Evolutionary conservation across 768 basidiomycete species (phyloP), one percentile per base, ranked within the genome.

Genomic region (Tubosaeta sp.): DNA sequence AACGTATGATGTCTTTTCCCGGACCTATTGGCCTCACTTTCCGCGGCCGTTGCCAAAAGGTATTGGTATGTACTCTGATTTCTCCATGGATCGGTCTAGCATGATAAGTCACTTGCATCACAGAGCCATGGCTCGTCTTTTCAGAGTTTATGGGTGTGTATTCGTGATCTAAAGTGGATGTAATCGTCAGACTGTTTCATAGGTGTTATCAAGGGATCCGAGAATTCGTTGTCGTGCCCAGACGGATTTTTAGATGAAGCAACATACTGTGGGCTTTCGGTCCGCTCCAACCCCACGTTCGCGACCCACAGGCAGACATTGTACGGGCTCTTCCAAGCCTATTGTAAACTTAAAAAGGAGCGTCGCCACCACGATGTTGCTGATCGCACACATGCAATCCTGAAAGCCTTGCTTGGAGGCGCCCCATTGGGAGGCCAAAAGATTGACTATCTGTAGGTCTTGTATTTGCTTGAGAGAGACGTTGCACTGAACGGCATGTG

Each of bases 181-280:
- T 7, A 50, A 35, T 32, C 14, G 38, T 26, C 39, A 9, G 38
- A 42, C 38, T 31, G 16, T 22, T 27, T 41, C 16, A 16, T n/a
- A 63, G 85, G 85, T 29, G 78, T 85, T 6, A 82, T 89, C 55
- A 77, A 81, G 59, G 86, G 87, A n/a, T 85, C 85, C 0, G 84
- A 87, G 60, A 68, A 71, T 46, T 71, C 84, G 0, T 51, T 81
- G 7, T 51, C 50, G 0, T 66, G 58, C 43, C 61, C 60, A 2
- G 57, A 64, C 3, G 67, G 76, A 2, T 75, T 68, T 62, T 69
- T 88, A 4, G 73, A 77, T 45, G 64, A 66, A 34, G 55, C 63
- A 1, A 58, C 70, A 0, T 88, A 88, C 58, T 59, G 70, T 38
- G 59, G 59, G 32, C 71, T 84, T 22, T 80, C 84, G 41, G 58